Evolutionary conservation across 768 basidiomycete genomes (phyloP).

Genomic region (Suillus fuscotomentosus): DNA sequence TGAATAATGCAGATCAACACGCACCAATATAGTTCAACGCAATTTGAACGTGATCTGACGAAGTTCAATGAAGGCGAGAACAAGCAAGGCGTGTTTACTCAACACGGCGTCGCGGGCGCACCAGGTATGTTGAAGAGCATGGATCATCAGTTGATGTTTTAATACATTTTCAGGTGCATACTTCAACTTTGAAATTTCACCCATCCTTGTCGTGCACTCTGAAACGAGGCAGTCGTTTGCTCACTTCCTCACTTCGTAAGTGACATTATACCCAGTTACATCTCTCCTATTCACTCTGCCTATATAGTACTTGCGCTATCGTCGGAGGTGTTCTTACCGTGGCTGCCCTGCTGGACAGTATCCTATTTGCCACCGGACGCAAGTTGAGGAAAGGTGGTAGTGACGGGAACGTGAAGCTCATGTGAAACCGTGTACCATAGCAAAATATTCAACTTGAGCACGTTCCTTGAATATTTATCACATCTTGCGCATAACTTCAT

Average conservation of each 20-base stretch:
- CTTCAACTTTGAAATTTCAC: slow-evolving; percentile 97
- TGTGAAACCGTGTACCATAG: slow-evolving; percentile 21
- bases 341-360: slow-evolving; percentile 82
- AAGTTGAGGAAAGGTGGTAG: slow-evolving; percentile 62
- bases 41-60: slow-evolving; percentile 89
- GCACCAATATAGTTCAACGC: slow-evolving; percentile 94
- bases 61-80: slow-evolving; percentile 60
- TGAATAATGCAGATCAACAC: slow-evolving; percentile 60
- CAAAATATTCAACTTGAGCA: slow-evolving; percentile 3
- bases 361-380: slow-evolving; percentile 80
- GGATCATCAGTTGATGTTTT: background rate
- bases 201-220: slow-evolving; percentile 88
- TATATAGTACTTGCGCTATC: slow-evolving; percentile 91
- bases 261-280: slow-evolving; percentile 13
- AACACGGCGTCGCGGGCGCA: slow-evolving; percentile 71
- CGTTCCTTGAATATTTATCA: slow-evolving; percentile 17
- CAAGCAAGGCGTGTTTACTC: slow-evolving; percentile 63
- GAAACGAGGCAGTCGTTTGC: slow-evolving; percentile 95
- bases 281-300: slow-evolving; percentile 4
- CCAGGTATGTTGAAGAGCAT: slow-evolving; percentile 44
- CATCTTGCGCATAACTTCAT: background rate
- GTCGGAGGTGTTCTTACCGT: slow-evolving; percentile 97
- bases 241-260: slow-evolving; percentile 96
- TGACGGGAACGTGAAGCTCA: slow-evolving; percentile 30
- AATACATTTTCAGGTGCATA: slow-evolving; percentile 56